Evolutionary conservation across 441 rosid species (phyloP), one percentile per base, ranked within the genome.

Genomic region (Rhodomyrtus psidioides): DNA sequence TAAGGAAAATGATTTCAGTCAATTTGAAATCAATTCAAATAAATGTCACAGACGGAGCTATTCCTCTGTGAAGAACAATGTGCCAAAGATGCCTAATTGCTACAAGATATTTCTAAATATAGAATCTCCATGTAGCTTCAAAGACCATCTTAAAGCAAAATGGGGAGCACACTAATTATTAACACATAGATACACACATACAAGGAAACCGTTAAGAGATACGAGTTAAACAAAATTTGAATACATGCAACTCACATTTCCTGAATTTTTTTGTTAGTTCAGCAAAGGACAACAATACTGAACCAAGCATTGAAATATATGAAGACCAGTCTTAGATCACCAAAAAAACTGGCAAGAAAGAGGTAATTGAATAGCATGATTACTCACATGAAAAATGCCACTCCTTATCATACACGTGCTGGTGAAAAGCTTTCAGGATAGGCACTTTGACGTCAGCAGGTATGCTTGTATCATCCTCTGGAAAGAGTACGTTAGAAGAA

Each of bases 371-470:
- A 34, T 19, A 65, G 76, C 76, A 65, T 65, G 85, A 59, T 62
- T 53, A 79, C 87, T 85, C 74, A 86, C 87, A 82, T 23, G 87
- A 60, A 58, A 86, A 86, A n/a, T 86, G 79, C 84, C 87, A 86
- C 28, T 26, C 59, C 26, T 49, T 55, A 53, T 86, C 87, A 82
- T 81, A 81, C 28, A 86, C 44, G 42, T 86, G 84, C 16, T 81
- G 74, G 51, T 86, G 87, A 49, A 86, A 86, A 53, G 84, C 84
- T 81, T 81, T 59, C n/a, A 86, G 87, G 39, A 86, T 86, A 46
- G 87, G 84, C 24, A 86, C 65, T 82, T 86, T 86, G 56, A 86
- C 59, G 14, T 86, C 87, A 13, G 84, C 57, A 17, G 82, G 42
- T 57, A 82, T 51, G 62, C 84, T 81, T n/a, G 53, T 86, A 23